Conservation (phyloP, 495 filamentous ascomycete genomes). For the Sordaria brevicollis region DNA sequence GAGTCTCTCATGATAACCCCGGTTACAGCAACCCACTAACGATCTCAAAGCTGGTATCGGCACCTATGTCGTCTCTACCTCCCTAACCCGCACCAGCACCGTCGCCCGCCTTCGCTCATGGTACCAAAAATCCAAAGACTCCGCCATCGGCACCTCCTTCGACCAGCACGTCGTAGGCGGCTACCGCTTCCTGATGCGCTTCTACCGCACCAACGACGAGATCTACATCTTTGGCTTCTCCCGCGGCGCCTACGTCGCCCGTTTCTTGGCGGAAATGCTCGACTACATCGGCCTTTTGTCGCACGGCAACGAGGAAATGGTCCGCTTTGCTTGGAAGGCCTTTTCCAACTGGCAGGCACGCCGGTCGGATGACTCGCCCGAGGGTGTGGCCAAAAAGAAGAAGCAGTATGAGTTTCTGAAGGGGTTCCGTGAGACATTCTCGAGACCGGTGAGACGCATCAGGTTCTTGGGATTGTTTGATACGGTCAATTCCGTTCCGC, state of each 20-base stretch:
- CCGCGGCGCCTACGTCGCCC: conserved; percentile 77
- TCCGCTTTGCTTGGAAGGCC: conserved; percentile 77
- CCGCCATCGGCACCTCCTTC: conserved; percentile 74
- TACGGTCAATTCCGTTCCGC: conserved; percentile 73
- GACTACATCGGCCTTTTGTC: conserved; percentile 71
- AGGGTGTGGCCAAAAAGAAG: conserved; percentile 45
- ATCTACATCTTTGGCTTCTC: conserved; percentile 81
- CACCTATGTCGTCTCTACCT: conserved; percentile 65
- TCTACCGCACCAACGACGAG: conserved; percentile 69
- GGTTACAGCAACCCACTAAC: conserved; percentile 15
- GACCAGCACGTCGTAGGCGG: conserved; percentile 75
- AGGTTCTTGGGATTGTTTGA: conserved; percentile 62
- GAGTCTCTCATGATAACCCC: conserved; percentile 7
- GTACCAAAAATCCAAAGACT: conserved; percentile 76
- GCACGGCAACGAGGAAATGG: conserved; percentile 82
- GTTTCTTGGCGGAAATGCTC: conserved; percentile 81
- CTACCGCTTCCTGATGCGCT: conserved; percentile 83
- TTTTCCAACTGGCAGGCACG: conserved; percentile 78
- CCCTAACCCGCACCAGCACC: conserved; percentile 53
- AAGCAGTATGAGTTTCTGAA: conserved; percentile 69
- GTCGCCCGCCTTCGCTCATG: conserved; percentile 59
- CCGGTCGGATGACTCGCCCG: conserved; percentile 42
- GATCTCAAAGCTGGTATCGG: conserved; percentile 60
- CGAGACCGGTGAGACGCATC: conserved; percentile 63
- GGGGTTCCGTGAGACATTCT: conserved; percentile 78